Conservation (phyloP, 140 eudicot species). For the Ambrosia hybrid region DNA sequence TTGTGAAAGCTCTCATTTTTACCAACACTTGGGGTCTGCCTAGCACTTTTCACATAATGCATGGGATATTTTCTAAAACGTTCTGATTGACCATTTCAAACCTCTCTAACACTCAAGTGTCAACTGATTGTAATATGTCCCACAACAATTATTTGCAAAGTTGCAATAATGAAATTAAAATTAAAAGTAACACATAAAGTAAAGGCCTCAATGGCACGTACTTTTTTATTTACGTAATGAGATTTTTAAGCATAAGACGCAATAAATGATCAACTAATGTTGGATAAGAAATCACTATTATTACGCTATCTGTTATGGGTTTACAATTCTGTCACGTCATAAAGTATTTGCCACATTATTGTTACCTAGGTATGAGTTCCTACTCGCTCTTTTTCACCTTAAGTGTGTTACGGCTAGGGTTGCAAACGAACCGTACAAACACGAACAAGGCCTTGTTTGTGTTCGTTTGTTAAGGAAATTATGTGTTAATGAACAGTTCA, state of each 20-base stretch:
- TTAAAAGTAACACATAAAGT: not conserved
- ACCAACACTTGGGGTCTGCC: not conserved
- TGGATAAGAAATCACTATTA: too few relatives aligned
- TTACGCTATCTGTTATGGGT: too few relatives aligned
- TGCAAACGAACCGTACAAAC: too few relatives aligned
- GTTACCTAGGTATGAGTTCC: too few relatives aligned
- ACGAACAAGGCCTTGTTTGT: too few relatives aligned
- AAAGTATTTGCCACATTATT: too few relatives aligned
- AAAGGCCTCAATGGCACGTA: not conserved
- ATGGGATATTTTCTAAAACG: not conserved
- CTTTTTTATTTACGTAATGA: not conserved
- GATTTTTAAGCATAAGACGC: not conserved
- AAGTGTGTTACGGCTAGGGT: too few relatives aligned
- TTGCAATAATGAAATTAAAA: not conserved
- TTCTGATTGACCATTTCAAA: not conserved
- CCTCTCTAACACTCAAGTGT: not conserved
- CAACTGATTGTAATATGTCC: not conserved
- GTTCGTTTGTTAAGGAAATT: too few relatives aligned
- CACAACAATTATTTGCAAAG: not conserved
- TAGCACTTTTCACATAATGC: conserved; percentile 1
- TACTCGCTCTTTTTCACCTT: too few relatives aligned
- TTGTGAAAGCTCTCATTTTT: too few relatives aligned
- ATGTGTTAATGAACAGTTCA: too few relatives aligned
- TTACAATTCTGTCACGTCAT: too few relatives aligned
- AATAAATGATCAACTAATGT: not conserved